Percentiles rank a stretch among this genome's conserved stretches.
These are phyloP conservation scores for Tricholoma saponaceum DNA, from an alignment of 768 basidiomycete species.

Conservation along the genomic window DNA sequence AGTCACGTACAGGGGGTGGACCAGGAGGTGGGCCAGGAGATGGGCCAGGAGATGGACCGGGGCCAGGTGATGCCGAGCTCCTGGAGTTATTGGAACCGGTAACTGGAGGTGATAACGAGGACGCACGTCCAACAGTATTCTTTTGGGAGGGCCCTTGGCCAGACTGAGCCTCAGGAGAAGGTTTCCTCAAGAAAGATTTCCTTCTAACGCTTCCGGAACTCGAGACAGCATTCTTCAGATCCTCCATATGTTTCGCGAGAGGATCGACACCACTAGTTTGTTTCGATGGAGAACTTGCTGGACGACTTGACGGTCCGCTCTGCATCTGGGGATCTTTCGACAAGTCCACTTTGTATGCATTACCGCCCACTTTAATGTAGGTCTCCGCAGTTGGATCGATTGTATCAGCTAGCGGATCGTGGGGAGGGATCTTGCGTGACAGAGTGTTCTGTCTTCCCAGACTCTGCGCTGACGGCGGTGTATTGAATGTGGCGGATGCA, in stretches of 20 bases:
- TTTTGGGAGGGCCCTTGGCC: constrained; percentile 16
- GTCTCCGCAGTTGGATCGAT: constrained; percentile 63
- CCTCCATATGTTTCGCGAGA: constrained; percentile 61
- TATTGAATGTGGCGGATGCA: constrained; percentile 8
- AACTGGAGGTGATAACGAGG: constrained; percentile 34
- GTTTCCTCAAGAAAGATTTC: constrained; percentile 33
- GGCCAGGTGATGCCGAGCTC: constrained; percentile 21
- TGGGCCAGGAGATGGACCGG: no score
- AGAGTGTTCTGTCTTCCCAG: constrained; percentile 19
- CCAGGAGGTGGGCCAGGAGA: constrained; percentile 11
- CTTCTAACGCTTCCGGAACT: constrained; percentile 45
- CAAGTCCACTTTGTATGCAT: constrained; percentile 65
- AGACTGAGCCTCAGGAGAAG: constrained; percentile 15
- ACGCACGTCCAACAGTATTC: constrained; percentile 20
- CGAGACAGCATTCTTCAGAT: constrained; percentile 44
- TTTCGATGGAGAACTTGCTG: constrained; percentile 25
- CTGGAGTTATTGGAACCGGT: constrained; percentile 9
- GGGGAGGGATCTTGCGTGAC: constrained; percentile 22
- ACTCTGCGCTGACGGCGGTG: constrained; percentile 18
- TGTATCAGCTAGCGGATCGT: constrained; percentile 53
- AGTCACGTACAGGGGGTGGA: constrained; percentile 49
- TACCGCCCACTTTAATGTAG: constrained; percentile 66
- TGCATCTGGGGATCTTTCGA: constrained; percentile 59
- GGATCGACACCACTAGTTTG: constrained; percentile 48
- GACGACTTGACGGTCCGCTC: constrained; percentile 22